These are phyloP conservation scores for Penicillium maclennaniae DNA, from an alignment of 495 filamentous ascomycete species.

Conservation along the genomic window DNA sequence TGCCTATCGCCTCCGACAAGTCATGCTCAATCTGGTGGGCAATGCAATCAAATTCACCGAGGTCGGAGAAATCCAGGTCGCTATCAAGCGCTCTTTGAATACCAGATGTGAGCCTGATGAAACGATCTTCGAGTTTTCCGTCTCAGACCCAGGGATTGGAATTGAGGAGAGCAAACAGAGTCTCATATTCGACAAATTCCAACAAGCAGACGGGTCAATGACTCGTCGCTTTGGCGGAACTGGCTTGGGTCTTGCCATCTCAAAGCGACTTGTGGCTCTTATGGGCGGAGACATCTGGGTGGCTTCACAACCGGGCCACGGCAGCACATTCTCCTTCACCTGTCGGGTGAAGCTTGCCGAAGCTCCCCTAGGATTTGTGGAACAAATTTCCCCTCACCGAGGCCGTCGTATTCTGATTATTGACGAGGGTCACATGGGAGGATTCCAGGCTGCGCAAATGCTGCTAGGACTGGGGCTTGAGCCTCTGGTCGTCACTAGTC, in stretches of 20 bases:
- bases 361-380: constrained; percentile 66
- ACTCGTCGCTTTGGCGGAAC: constrained; percentile 75
- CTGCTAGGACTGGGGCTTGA: constrained; percentile 66
- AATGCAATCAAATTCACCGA: constrained; percentile 86
- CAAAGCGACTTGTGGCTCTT: constrained; percentile 68
- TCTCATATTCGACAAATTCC: constrained; percentile 76
- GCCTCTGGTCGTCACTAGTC: constrained; percentile 63
- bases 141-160: constrained; percentile 79
- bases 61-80: constrained; percentile 59
- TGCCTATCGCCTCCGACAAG: constrained; percentile 72
- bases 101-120: constrained; percentile 39
- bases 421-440: constrained; percentile 69
- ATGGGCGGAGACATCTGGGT: constrained; percentile 90
- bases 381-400: constrained; percentile 75
- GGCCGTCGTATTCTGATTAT: constrained; percentile 78
- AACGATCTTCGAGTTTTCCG: constrained; percentile 47
- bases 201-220: constrained; percentile 92
- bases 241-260: constrained; percentile 72
- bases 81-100: constrained; percentile 52
- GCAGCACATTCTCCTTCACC: constrained; percentile 87
- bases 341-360: constrained; percentile 69
- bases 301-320: constrained; percentile 73
- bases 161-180: constrained; percentile 70
- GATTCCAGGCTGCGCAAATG: constrained; percentile 65
- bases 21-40: constrained; percentile 75